These are phyloP conservation scores for Pestalotiopsis sp. DNA, from an alignment of 2,329 filamentous ascomycete species.

Conservation along the genomic window DNA sequence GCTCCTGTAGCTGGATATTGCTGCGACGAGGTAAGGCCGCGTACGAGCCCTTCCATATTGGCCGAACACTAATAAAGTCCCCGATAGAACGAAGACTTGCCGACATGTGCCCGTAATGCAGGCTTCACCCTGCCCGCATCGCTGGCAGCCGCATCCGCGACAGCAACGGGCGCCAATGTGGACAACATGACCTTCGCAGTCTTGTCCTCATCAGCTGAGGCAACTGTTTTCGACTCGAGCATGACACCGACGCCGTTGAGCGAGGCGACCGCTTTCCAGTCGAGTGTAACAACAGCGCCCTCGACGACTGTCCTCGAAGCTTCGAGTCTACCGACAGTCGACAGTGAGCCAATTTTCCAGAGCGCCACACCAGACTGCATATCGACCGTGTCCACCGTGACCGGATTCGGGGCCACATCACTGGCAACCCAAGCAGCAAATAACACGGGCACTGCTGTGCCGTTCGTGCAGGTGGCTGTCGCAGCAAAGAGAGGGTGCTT, in stretches of 20 bases:
- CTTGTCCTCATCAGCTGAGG: neutral
- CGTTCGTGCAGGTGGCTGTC: slow-evolving; percentile 1
- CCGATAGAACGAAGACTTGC: slow-evolving; percentile 35
- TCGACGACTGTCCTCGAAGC: neutral
- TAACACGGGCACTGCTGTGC: neutral
- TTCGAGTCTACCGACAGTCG: neutral
- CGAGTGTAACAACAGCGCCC: neutral
- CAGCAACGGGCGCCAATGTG: slow-evolving; percentile 13
- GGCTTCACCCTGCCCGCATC: slow-evolving; percentile 34
- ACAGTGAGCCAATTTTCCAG: neutral
- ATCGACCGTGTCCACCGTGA: neutral
- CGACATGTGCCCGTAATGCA: slow-evolving; percentile 34
- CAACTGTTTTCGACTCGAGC: neutral
- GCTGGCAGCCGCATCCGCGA: slow-evolving; percentile 4
- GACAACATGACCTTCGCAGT: slow-evolving; percentile 15
- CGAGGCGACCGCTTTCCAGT: neutral
- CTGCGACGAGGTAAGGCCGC: slow-evolving; percentile 36
- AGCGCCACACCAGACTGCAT: neutral
- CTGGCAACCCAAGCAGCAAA: neutral
- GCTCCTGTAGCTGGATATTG: slow-evolving; percentile 41
- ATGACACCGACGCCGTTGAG: neutral
- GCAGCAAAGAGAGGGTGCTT: neutral
- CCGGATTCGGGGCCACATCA: neutral
- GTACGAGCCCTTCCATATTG: neutral
- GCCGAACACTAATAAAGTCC: neutral